Evolutionary conservation across 2,329 filamentous ascomycete species (phyloP).

Genomic region (Colletotrichum orchidophilum): DNA sequence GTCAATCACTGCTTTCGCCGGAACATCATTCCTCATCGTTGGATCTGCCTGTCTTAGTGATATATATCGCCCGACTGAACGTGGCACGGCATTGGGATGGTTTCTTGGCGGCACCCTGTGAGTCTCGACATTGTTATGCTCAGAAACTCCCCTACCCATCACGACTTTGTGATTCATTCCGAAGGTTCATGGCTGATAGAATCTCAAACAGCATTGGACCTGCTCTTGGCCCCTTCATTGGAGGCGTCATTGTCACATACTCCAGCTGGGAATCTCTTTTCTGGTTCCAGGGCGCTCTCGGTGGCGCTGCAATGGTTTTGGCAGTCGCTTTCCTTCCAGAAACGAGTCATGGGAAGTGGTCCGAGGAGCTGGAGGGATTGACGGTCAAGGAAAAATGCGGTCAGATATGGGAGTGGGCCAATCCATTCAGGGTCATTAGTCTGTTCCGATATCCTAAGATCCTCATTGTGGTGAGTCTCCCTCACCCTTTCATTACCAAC

Average conservation of each 20-base stretch:
- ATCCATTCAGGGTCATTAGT: conserved; percentile 70
- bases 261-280: conserved; percentile 74
- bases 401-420: conserved; percentile 59
- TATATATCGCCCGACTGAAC: conserved; percentile 67
- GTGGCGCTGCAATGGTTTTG: conserved; percentile 62
- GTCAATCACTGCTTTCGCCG: conserved; percentile 75
- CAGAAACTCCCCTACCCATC: too few species aligned
- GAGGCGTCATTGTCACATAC: conserved; percentile 76
- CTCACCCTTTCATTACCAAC: neutral
- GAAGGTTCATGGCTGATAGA: neutral
- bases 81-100: conserved; percentile 73
- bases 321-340: conserved; percentile 72
- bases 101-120: conserved; percentile 70
- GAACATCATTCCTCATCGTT: conserved; percentile 74
- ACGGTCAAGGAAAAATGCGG: conserved; percentile 55
- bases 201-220: conserved; percentile 60
- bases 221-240: conserved; percentile 69
- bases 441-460: conserved; percentile 75
- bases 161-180: neutral
- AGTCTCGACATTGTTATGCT: too few species aligned
- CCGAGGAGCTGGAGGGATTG: conserved; percentile 68
- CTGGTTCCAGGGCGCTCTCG: conserved; percentile 73
- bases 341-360: conserved; percentile 71
- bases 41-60: conserved; percentile 70
- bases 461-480: conserved; percentile 53